A percentile compares a stretch with the other conserved stretches of the same genome.
Evolutionary conservation across 225 moss, liverwort and hornwort genomes (phyloP).

Genomic region (Physcomitrium patens): DNA sequence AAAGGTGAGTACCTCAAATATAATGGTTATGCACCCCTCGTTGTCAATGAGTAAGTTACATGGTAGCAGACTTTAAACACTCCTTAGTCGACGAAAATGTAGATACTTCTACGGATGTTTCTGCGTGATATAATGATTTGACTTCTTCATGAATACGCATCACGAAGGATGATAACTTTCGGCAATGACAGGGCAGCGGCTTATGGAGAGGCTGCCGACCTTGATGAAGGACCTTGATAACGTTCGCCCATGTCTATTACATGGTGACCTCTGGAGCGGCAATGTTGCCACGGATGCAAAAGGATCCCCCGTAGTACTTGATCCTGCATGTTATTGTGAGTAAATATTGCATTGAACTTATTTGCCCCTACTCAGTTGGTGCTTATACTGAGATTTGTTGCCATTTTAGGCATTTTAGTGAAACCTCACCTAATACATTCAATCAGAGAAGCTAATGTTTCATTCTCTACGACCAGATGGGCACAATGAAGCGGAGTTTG

Average conservation of each 20-base stretch:
- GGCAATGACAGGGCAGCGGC: conserved; percentile 61
- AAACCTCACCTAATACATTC: background rate
- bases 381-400: background rate
- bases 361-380: background rate
- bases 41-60: background rate
- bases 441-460: conserved; percentile 12
- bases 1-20: conserved; percentile 56
- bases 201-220: conserved; percentile 68
- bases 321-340: conserved; percentile 97
- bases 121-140: background rate
- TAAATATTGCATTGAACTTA: conserved; percentile 10
- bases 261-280: conserved; percentile 99
- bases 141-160: background rate
- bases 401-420: background rate
- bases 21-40: background rate
- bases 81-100: background rate
- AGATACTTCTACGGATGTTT: background rate
- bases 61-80: background rate
- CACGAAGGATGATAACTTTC: conserved; percentile 7
- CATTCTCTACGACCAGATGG: conserved; percentile 62
- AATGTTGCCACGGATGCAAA: conserved; percentile 68
- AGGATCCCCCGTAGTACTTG: conserved; percentile 86
- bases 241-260: conserved; percentile 81
- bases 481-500: conserved; percentile 97
- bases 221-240: conserved; percentile 59